A percentile compares a stretch with the other conserved stretches of the same genome.
These are phyloP conservation scores for Morella rubra DNA, from an alignment of 306 rosid genomes.

Conservation along the genomic window DNA sequence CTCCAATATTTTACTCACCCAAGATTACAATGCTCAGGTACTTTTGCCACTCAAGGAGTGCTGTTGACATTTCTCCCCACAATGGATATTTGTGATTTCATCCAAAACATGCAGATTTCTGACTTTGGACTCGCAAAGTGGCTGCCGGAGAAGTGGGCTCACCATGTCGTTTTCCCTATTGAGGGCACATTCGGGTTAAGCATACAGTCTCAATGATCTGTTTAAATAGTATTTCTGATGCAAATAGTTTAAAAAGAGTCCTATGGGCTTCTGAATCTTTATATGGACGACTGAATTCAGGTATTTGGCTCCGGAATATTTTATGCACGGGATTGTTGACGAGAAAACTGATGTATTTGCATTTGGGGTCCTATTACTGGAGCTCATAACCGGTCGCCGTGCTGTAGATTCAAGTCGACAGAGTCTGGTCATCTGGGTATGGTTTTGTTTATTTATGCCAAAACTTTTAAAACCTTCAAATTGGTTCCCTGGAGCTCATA, in stretches of 20 bases:
- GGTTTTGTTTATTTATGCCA: background rate
- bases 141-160: conserved; percentile 92
- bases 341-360: conserved; percentile 95
- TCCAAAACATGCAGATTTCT: conserved; percentile 59
- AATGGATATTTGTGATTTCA: background rate
- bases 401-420: conserved; percentile 83
- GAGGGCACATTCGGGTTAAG: conserved; percentile 99
- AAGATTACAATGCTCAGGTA: conserved; percentile 81
- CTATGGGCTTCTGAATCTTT: conserved; percentile 4
- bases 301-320: conserved; percentile 93
- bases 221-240: background rate
- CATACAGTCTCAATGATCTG: conserved; percentile 13
- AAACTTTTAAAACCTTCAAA: background rate
- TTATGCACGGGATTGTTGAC: conserved; percentile 92
- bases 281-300: conserved; percentile 38
- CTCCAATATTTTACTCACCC: conserved; percentile 72
- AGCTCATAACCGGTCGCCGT: conserved; percentile 90
- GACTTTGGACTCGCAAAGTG: conserved; percentile 97
- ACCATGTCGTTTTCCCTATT: conserved; percentile 90
- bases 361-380: conserved; percentile 81
- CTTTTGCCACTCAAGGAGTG: background rate
- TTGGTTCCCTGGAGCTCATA: too few species aligned
- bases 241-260: background rate
- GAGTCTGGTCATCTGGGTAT: conserved; percentile 93
- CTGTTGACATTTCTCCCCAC: background rate